These are phyloP conservation scores for Emiliania huxleyi DNA, from an alignment of 78 protist genomes.

Conservation along the genomic window DNA sequence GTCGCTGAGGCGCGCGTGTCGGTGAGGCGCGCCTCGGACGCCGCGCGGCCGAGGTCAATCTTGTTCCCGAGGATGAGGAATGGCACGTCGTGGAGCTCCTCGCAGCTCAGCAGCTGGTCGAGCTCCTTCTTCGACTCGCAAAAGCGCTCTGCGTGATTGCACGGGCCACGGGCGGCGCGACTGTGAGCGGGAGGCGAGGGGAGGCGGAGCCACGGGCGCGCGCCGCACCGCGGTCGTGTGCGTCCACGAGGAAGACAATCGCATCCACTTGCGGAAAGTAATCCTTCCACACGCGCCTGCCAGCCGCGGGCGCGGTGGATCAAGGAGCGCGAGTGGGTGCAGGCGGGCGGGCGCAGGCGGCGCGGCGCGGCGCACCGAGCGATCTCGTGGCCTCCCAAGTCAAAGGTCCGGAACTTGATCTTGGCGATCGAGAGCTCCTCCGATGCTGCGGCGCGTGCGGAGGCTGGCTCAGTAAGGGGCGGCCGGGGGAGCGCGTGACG, in stretches of 20 bases:
- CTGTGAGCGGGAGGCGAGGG: too few species aligned
- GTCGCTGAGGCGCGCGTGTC: too few species aligned
- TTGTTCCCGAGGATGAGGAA: constrained; percentile 98
- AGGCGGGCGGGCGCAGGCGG: not conserved
- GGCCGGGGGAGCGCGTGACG: too few species aligned
- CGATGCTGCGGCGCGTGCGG: too few species aligned
- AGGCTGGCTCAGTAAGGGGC: too few species aligned
- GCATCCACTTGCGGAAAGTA: constrained; percentile 92
- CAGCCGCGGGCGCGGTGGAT: not conserved
- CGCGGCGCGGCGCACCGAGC: constrained; percentile 12
- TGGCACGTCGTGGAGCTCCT: constrained; percentile 84
- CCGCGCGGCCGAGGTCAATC: constrained; percentile 92
- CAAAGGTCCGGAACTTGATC: constrained; percentile 86
- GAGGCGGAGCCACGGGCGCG: too few species aligned
- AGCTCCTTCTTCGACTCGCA: constrained; percentile 90
- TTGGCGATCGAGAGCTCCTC: constrained; percentile 94
- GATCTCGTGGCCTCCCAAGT: constrained; percentile 97
- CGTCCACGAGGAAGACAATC: constrained; percentile 94
- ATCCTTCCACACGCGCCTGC: constrained; percentile 61
- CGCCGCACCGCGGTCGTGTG: constrained; percentile 73
- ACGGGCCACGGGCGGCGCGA: too few species aligned
- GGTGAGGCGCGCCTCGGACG: too few species aligned
- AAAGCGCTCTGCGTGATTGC: too few species aligned
- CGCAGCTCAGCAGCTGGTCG: constrained; percentile 72
- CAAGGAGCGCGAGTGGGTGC: too few species aligned